Conservation (phyloP, 2,329 filamentous ascomycete species). For the Mariannaea elegans region DNA sequence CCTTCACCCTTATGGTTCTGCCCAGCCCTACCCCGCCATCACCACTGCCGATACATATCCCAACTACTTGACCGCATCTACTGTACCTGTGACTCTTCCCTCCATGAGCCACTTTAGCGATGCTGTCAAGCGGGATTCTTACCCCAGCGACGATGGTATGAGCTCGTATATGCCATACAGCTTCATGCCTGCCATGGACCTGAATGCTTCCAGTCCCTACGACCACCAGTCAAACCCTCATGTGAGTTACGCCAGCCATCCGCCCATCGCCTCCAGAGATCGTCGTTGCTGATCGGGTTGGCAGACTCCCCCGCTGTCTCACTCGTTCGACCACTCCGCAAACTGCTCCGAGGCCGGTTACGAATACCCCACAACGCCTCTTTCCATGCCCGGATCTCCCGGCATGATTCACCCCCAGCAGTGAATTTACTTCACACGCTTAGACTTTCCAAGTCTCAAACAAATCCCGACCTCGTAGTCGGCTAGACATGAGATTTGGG, state of each 20-base stretch:
- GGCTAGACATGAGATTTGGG: not conserved
- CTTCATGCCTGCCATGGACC: slow-evolving; percentile 71
- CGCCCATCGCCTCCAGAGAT: slow-evolving; percentile 50
- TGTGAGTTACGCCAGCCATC: slow-evolving; percentile 69
- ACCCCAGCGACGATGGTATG: slow-evolving; percentile 66
- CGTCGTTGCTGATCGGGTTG: slow-evolving; percentile 59
- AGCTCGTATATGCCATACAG: slow-evolving; percentile 74
- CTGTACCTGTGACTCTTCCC: slow-evolving; percentile 67
- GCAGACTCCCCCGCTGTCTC: slow-evolving; percentile 81
- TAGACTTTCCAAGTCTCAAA: not conserved
- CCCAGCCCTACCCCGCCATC: slow-evolving; percentile 61
- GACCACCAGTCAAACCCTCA: slow-evolving; percentile 75
- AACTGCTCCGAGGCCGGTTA: slow-evolving; percentile 69
- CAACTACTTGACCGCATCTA: slow-evolving; percentile 62
- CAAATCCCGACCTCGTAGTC: not conserved
- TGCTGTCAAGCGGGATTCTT: slow-evolving; percentile 72
- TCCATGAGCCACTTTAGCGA: slow-evolving; percentile 71
- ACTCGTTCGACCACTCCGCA: slow-evolving; percentile 75
- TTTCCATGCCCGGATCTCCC: slow-evolving; percentile 78
- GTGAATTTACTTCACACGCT: slow-evolving; percentile 8
- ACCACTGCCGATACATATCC: slow-evolving; percentile 61
- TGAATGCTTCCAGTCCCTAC: slow-evolving; percentile 68
- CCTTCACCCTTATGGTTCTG: slow-evolving; percentile 66
- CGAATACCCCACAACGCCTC: slow-evolving; percentile 74
- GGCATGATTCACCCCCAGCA: slow-evolving; percentile 52